Evolutionary conservation across 1,284 basidiomycete genomes (phyloP), one percentile per base, ranked within the genome.

Genomic region (Cutaneotrichosporon cavernicola): DNA sequence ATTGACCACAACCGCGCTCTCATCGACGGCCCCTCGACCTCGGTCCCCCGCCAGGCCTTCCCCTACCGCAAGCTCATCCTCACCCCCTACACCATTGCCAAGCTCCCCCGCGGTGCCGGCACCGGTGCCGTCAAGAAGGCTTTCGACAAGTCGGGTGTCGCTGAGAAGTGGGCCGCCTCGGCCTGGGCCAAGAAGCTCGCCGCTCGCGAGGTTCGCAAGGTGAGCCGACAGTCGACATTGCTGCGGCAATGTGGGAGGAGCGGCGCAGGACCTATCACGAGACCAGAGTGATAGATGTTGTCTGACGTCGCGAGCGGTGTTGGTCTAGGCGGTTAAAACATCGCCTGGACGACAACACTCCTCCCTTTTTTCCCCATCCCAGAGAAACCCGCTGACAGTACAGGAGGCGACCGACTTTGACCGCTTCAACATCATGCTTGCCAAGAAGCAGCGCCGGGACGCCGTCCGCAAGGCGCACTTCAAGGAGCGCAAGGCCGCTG

Each of bases 1-100:
- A 93, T 99, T 73, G 97, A 99, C 88, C 96, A 98, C 87, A 97
- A 95, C 86, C 88, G 94, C 81, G 96, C 95, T 58, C 87, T 99
- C 80, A 89, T 98, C 76, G 96, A 98, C 82, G 94, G 94, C 65
- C 95, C 96, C 69, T 85, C 87, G 60, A 92, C 93, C 66, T 88
- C 86, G 70, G 96, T 99, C 60, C 88, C 92, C 73, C 92, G 96
- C 76, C 96, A 98, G 84, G 80, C 90, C 40, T 91, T 89, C 86
- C 87, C 91, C 72, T 97, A 91, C 89, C 90, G 91, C 81, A 88
- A 97, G 84, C 86, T 98, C 75, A 88, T 89, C 80, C 90, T 99
- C 78, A 98, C 95, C 50, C 90, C 91, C 68, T 85, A 95, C 82
- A 85, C 87, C 75, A 85, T 98, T 74, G 86, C 88, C 72, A 88